phyloP scores from a whole-genome alignment of 352 stramenopile species.

The Phytophthora pseudosyringae region DNA sequence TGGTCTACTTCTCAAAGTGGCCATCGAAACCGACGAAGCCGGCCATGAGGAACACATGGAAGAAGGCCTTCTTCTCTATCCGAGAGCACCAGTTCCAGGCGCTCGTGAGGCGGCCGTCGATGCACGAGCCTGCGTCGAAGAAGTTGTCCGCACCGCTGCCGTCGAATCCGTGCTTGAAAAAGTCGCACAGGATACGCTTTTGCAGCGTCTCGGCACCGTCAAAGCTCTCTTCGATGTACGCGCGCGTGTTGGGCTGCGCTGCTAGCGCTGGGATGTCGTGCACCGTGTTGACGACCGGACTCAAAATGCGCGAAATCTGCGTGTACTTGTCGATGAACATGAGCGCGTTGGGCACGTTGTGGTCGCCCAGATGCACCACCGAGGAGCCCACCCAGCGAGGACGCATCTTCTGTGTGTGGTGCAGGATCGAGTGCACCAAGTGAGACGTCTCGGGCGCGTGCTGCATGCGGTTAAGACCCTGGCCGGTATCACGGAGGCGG shows the following conservation, averaged over 20 bases:
- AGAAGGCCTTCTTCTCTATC: conserved; percentile 92
- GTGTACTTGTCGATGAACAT: conserved; percentile 98
- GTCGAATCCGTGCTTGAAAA: conserved; percentile 95
- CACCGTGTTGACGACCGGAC: conserved; percentile 66
- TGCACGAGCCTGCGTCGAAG: conserved; percentile 85
- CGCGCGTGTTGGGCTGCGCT: conserved; percentile 46
- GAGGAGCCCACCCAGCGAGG: conserved; percentile 85
- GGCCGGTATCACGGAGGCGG: conserved; percentile 65
- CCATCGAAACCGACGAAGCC: conserved; percentile 94
- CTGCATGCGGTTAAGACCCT: conserved; percentile 75
- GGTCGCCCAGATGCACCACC: conserved; percentile 94
- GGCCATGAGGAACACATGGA: conserved; percentile 92
- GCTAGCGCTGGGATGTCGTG: conserved; percentile 55
- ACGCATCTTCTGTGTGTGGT: conserved; percentile 52
- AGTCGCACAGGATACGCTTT: conserved; percentile 88
- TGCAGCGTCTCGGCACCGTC: conserved; percentile 69
- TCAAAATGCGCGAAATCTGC: conserved; percentile 81
- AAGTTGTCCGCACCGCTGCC: conserved; percentile 92
- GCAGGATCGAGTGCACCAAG: conserved; percentile 58
- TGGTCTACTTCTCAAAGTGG: conserved; percentile 86
- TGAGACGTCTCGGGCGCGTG: conserved; percentile 63
- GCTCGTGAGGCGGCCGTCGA: conserved; percentile 92
- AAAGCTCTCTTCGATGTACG: conserved; percentile 84
- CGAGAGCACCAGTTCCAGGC: conserved; percentile 94
- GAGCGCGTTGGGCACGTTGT: conserved; percentile 96